phyloP scores from a whole-genome alignment of 129 eudicot species.

The Pittosporum tobira region DNA sequence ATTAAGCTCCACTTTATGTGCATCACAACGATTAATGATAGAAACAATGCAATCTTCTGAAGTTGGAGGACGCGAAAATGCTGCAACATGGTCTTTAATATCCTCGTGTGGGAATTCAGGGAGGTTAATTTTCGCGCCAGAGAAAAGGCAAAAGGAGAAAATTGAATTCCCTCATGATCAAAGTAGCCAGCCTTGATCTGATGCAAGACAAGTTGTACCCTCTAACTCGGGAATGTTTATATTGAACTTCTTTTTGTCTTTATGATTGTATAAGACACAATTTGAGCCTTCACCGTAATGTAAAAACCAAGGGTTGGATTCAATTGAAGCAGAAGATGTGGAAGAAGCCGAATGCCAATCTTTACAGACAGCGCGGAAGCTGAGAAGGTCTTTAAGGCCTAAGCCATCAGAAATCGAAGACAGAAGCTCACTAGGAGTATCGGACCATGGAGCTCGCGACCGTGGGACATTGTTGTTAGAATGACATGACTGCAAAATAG shows the following conservation, averaged over 20 bases:
- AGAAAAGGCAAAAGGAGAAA: constrained; percentile 33
- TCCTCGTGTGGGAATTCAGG: constrained; percentile 23
- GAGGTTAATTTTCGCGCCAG: constrained; percentile 22
- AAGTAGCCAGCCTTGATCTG: constrained; percentile 38
- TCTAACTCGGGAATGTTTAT: constrained; percentile 19
- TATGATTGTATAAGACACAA: constrained; percentile 12
- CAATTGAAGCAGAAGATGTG: constrained; percentile 13
- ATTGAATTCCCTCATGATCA: constrained; percentile 5
- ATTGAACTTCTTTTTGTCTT: constrained; percentile 15
- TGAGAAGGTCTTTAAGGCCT: constrained; percentile 20
- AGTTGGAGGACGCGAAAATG: constrained; percentile 32
- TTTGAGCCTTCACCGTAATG: constrained; percentile 1
- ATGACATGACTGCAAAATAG: background rate
- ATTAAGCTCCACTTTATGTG: background rate
- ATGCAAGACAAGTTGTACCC: constrained; percentile 26
- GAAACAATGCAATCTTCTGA: constrained; percentile 19
- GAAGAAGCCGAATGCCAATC: constrained; percentile 27
- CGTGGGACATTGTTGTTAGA: background rate
- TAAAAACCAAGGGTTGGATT: constrained; percentile 22
- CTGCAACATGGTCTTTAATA: constrained; percentile 13
- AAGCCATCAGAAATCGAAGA: constrained; percentile 15
- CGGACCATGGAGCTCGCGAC: constrained; percentile 19
- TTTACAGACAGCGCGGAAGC: constrained; percentile 30
- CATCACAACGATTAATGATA: constrained; percentile 6
- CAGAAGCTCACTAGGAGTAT: constrained; percentile 25